Percentiles rank a stretch among this genome's conserved stretches.
These are phyloP conservation scores for Williopsis jadinii DNA, from an alignment of 1,139 yeast genomes.

Conservation along the genomic window DNA sequence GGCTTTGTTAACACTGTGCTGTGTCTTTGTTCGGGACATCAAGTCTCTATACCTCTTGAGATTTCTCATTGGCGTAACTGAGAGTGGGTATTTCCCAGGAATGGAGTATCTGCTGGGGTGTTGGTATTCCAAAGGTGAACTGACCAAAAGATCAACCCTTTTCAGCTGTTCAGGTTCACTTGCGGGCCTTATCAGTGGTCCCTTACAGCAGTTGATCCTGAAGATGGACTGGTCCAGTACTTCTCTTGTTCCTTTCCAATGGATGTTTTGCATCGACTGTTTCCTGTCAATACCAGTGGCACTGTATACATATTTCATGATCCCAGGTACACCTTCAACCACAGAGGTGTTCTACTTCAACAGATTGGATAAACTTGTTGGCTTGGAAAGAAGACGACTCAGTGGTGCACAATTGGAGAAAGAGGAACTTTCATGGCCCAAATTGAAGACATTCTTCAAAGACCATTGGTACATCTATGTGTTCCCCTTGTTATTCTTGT, in stretches of 20 bases:
- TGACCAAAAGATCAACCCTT: constrained; percentile 24
- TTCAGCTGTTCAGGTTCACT: constrained; percentile 3
- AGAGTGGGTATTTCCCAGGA: constrained; percentile 24
- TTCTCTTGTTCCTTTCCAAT: constrained; percentile 38
- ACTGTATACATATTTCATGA: constrained; percentile 33
- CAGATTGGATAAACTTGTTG: constrained; percentile 23
- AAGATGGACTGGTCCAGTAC: constrained; percentile 24
- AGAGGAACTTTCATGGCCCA: constrained; percentile 5
- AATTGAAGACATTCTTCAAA: constrained; percentile 28
- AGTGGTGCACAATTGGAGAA: constrained; percentile 13
- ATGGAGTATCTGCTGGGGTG: constrained; percentile 24
- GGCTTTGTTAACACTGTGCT: constrained; percentile 9
- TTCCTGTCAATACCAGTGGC: constrained; percentile 44
- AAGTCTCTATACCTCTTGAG: constrained; percentile 25
- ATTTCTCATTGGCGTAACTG: constrained; percentile 28
- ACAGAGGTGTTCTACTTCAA: constrained; percentile 33
- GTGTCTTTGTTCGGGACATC: constrained; percentile 7
- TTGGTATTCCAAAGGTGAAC: constrained; percentile 20
- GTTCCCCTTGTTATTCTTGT: constrained; percentile 8
- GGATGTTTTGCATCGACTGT: constrained; percentile 51
- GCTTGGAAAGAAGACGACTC: constrained; percentile 13
- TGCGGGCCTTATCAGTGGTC: constrained; percentile 27
- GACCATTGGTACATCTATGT: constrained; percentile 9
- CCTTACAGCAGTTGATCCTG: constrained; percentile 27
- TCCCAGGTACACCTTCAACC: constrained; percentile 39